phyloP scores from a whole-genome alignment of 139 green algal genomes.

The Closterium sp. region DNA sequence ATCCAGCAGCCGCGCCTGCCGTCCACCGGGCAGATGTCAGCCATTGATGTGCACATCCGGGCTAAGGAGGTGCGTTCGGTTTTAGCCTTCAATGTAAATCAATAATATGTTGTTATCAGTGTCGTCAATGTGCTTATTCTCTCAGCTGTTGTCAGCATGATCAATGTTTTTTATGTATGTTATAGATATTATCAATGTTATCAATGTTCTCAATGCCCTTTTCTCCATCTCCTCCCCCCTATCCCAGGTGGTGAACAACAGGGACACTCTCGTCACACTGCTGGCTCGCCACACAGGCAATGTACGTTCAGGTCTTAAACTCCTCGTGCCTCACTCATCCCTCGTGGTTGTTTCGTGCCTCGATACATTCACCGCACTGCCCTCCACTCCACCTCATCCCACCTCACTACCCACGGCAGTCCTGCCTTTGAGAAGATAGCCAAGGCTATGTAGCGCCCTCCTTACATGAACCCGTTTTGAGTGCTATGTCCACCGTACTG shows the following conservation, averaged over 20 bases:
- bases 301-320: constrained; percentile 7
- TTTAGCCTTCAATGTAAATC: no score
- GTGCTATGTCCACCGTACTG: constrained; percentile 48
- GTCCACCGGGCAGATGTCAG: constrained; percentile 87
- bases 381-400: background rate
- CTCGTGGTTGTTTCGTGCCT: background rate
- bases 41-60: constrained; percentile 94
- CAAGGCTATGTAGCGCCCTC: no score
- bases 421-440: background rate
- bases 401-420: background rate
- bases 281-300: constrained; percentile 44
- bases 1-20: constrained; percentile 95
- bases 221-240: background rate
- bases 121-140: no score
- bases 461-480: constrained; percentile 64
- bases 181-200: no score
- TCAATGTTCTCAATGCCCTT: background rate
- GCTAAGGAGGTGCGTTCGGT: constrained; percentile 86
- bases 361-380: background rate
- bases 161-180: no score
- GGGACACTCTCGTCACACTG: constrained; percentile 41
- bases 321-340: background rate
- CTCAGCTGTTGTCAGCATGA: no score
- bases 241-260: constrained; percentile 46
- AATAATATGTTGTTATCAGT: no score